Evolutionary conservation across 225 moss, liverwort and hornwort species (phyloP).

Genomic region (Antitrichia curtipendula): DNA sequence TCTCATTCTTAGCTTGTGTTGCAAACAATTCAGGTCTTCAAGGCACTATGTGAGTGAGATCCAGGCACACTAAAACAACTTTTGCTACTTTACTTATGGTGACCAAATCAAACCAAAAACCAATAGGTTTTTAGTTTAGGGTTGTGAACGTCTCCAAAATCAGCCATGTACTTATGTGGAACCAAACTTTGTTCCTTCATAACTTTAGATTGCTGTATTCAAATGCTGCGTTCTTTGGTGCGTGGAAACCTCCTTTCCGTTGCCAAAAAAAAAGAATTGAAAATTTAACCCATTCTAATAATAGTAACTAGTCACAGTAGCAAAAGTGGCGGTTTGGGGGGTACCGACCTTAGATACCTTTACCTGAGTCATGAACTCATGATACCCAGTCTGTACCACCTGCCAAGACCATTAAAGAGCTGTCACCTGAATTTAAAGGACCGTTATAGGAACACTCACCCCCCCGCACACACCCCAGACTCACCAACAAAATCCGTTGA

Average conservation of each 20-base stretch:
- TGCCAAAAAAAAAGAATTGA: not conserved
- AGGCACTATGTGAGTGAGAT: not conserved
- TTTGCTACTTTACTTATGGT: not conserved
- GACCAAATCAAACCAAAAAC: not conserved
- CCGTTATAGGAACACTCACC: not conserved
- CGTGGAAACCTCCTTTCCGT: not conserved
- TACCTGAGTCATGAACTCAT: not conserved
- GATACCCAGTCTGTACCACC: not conserved
- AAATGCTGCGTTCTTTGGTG: not conserved
- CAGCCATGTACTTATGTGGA: not conserved
- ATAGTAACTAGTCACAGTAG: not conserved
- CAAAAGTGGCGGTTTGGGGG: not conserved
- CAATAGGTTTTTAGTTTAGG: too few species aligned
- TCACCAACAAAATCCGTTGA: not conserved
- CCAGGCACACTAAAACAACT: not conserved
- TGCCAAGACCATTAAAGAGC: not conserved
- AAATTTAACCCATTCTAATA: not conserved
- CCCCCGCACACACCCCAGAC: not conserved
- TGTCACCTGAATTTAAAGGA: not conserved
- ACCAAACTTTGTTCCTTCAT: not conserved
- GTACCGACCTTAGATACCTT: not conserved
- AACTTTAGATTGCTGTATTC: not conserved
- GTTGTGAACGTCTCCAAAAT: not conserved
- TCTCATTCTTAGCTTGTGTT: not conserved
- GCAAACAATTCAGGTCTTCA: rapidly evolving